Evolutionary conservation across 129 eudicot genomes (phyloP).

Genomic region (Flaveria robusta): DNA sequence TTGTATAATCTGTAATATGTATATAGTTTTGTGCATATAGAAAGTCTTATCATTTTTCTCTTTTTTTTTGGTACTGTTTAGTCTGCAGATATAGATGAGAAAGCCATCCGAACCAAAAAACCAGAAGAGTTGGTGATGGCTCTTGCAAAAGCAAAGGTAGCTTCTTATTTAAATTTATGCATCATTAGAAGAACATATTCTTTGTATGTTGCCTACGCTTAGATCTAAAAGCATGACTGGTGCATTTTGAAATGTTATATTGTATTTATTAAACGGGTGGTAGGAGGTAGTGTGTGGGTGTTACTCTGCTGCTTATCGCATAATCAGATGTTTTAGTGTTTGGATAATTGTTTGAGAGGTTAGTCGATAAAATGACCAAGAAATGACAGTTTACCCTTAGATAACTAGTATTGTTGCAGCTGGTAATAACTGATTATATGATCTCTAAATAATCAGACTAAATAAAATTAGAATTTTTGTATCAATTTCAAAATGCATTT

Average conservation of each 20-base stretch:
- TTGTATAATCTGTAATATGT: neutral
- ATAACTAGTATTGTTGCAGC: neutral
- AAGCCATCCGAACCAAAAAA: slow-evolving; percentile 70
- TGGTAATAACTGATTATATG: neutral
- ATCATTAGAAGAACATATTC: neutral
- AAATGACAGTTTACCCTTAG: neutral
- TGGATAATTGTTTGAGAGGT: neutral
- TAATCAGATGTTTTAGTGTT: neutral
- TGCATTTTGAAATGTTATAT: neutral
- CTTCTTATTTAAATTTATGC: neutral
- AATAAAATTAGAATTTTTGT: neutral
- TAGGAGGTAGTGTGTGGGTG: neutral
- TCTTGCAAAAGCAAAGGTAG: slow-evolving; percentile 89
- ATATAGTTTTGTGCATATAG: neutral
- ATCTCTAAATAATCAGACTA: neutral
- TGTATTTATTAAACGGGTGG: neutral
- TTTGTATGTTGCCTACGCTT: neutral
- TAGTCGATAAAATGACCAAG: neutral
- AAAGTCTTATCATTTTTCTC: neutral
- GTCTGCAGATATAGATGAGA: slow-evolving; percentile 96
- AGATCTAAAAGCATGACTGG: neutral
- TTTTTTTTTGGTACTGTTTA: slow-evolving; percentile 23
- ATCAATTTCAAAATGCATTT: neutral
- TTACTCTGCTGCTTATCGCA: neutral
- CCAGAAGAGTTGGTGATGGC: slow-evolving; percentile 91